These are phyloP conservation scores for Ceratocystis diversiconidia DNA, from an alignment of 2,329 filamentous ascomycete genomes.

Conservation along the genomic window DNA sequence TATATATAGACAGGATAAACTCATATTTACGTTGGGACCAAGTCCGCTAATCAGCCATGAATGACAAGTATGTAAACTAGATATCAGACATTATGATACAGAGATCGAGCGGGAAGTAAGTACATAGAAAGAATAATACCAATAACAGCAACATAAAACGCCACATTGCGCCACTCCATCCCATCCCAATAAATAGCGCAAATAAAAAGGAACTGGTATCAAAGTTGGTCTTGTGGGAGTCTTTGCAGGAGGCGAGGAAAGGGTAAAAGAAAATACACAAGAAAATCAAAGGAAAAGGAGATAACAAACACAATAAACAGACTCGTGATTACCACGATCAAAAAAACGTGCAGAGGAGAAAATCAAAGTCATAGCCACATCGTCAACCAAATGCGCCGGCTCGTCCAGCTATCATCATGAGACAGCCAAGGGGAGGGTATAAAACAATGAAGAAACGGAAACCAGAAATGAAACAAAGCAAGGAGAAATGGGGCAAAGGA, in stretches of 20 bases:
- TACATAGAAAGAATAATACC: background rate
- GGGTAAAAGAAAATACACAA: background rate
- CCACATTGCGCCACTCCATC: background rate
- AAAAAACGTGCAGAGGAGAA: background rate
- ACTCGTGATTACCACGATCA: background rate
- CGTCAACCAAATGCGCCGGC: background rate
- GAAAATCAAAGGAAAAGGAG: background rate
- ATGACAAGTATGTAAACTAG: background rate
- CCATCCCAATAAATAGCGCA: background rate
- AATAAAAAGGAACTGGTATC: conserved; percentile 3
- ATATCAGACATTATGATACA: conserved; percentile 3
- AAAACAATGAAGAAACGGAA: background rate
- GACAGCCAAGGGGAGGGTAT: background rate
- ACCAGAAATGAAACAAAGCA: background rate
- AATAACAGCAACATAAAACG: background rate
- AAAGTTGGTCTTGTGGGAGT: background rate
- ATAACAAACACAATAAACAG: background rate
- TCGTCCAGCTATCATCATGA: background rate
- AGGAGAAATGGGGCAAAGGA: background rate
- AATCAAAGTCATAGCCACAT: background rate
- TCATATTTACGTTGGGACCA: too few species aligned
- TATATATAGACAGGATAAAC: background rate
- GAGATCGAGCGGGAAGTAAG: background rate
- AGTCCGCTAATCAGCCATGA: background rate
- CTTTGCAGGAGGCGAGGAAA: background rate